Percentiles rank a stretch among this genome's conserved stretches.
These are phyloP conservation scores for Ophiostoma populinum DNA, from an alignment of 2,329 filamentous ascomycete species.

Conservation along the genomic window DNA sequence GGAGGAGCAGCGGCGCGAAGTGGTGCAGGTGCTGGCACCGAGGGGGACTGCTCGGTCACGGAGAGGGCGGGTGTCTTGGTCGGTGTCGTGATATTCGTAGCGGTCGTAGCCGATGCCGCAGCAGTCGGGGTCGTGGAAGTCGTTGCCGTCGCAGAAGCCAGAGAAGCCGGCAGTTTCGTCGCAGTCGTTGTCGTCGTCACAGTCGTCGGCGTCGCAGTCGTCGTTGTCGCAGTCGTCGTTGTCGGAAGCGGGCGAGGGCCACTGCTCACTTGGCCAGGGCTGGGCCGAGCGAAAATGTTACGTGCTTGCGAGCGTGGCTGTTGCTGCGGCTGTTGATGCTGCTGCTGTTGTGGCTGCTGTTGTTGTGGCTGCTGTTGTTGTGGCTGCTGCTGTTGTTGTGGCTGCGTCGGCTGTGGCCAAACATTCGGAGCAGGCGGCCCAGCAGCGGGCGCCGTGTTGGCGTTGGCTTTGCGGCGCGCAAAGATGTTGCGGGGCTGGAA, in stretches of 20 bases:
- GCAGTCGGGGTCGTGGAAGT: too few species aligned
- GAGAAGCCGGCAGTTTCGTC: too few species aligned
- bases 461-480: conserved; percentile 14
- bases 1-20: too few species aligned
- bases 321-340: conserved; percentile 2
- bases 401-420: conserved; percentile 18
- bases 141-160: too few species aligned
- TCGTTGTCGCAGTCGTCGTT: conserved; percentile 1
- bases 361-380: conserved; percentile 1
- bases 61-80: conserved; percentile 17
- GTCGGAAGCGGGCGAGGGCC: background rate
- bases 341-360: conserved; percentile 1
- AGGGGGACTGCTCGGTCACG: background rate
- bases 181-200: too few species aligned
- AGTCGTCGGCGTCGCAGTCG: conserved; percentile 5
- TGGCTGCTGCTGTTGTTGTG: conserved; percentile 14
- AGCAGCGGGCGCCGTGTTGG: conserved; percentile 29
- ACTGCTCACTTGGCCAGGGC: conserved; percentile 29
- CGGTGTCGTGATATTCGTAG: background rate
- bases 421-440: conserved; percentile 34
- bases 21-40: too few species aligned
- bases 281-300: conserved; percentile 13
- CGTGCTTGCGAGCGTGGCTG: conserved; percentile 21
- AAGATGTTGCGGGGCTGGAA: conserved; percentile 7
- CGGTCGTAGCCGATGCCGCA: too few species aligned